Evolutionary conservation across 352 stramenopile species (phyloP).

Genomic region (Phytophthora kernoviae): DNA sequence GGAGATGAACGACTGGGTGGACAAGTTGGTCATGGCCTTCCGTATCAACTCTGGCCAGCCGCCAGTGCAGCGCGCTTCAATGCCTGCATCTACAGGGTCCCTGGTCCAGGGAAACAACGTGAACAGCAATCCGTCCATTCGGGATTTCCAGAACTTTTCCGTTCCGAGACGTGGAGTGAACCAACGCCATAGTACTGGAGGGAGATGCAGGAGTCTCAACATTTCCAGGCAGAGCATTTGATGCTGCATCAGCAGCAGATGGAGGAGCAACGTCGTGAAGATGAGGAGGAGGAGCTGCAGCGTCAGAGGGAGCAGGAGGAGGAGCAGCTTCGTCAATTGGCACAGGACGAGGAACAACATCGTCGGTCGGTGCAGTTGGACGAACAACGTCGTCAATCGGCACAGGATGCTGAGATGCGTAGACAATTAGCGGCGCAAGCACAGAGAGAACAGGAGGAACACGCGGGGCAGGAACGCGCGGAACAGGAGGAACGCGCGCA

Average conservation of each 20-base stretch:
- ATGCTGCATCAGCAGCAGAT: conserved; percentile 23
- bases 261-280: conserved; percentile 9
- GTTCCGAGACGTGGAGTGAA: conserved; percentile 41
- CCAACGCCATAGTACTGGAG: conserved; percentile 49
- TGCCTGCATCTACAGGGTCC: conserved; percentile 21
- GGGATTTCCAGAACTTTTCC: conserved; percentile 86
- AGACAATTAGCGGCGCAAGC: conserved; percentile 27
- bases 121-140: conserved; percentile 43
- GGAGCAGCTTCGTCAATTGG: conserved; percentile 3
- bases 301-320: conserved; percentile 16
- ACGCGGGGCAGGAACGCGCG: too few relatives aligned
- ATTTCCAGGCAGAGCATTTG: conserved; percentile 28
- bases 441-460: conserved; percentile 33
- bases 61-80: conserved; percentile 31
- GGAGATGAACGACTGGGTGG: conserved; percentile 88
- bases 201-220: conserved; percentile 39
- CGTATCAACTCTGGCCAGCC: conserved; percentile 57
- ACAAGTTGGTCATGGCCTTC: conserved; percentile 74
- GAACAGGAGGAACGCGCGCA: conserved; percentile 22
- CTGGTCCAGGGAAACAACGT: conserved; percentile 14
- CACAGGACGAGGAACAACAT: conserved; percentile 15
- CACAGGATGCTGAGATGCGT: conserved; percentile 26
- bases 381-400: conserved; percentile 24
- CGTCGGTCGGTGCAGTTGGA: conserved; percentile 19
- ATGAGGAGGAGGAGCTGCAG: conserved; percentile 26